Evolutionary conservation across 768 basidiomycete genomes (phyloP), one percentile per base, ranked within the genome.

Genomic region (Mrakia blollopis): DNA sequence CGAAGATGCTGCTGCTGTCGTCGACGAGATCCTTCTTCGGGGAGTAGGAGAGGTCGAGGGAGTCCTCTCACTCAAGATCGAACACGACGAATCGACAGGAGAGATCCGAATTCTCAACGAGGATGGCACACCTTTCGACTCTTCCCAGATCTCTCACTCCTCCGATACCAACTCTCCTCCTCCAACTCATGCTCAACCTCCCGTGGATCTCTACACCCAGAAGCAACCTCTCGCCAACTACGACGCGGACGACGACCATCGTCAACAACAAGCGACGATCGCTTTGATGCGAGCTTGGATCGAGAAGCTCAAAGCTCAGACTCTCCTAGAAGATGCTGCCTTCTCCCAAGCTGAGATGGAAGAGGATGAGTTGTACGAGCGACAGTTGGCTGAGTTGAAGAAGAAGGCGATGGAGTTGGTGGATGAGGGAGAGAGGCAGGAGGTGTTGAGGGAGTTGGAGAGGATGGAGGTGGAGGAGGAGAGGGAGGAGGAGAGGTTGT

Each of bases 391-490:
- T 2, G 25, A 25, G 39, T 50, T 41, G 9, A 25, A 50, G 47
- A 39, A 28, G 25, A 41, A 50, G 23, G n/a, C 41, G 68, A 41
- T 13, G 28, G 69, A 32, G 25, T 14, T 71, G 44, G 44, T 14
- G 41, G 14, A 30, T 30, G 73, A 62, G 28, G 60, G n/a, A 3
- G 41, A 68, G 37, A 68, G 39, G 65, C 39, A 68, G 65, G 10
- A n/a, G 65, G 18, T 73, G 60, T 25, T 62, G 52, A 9, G 14
- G 50, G 35, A 30, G 28, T 32, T 39, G 71, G 54, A 72, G 50
- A 39, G 25, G 35, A 52, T 32, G 30, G 71, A 39, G 52, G 28
- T 28, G 23, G 71, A 72, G 52, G 71, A 72, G 35, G 70, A 72
- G 44, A 35, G 30, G 47, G 70, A 30, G 11, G 71, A 39, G 30